Evolutionary conservation across 2,329 filamentous ascomycete genomes (phyloP), one percentile per base, ranked within the genome.

Genomic region (Septoria petroselini): DNA sequence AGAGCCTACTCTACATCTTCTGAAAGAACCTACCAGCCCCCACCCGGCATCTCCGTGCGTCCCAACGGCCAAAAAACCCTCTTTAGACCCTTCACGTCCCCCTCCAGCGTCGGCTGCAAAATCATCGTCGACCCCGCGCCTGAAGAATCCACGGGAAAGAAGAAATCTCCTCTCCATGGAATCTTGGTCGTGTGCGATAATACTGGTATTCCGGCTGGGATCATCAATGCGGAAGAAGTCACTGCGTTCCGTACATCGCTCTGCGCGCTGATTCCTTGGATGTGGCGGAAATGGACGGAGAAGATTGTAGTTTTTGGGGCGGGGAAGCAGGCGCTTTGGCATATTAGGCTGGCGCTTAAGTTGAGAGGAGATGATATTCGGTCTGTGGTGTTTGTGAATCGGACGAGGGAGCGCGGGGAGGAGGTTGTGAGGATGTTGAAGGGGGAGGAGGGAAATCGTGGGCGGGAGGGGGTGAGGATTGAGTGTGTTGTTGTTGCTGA

Each of bases 241-340:
- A 93, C 88, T 0, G 87, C 85, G 2, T 93, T 91, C 68, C 82
- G 88, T 53, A 93, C 88, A 0, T 85, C 87, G 0, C 73, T 91
- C 8, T 82, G 82, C 1, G 85, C 84, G 3, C 80, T 84, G 46
- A 82, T 84, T 19, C 75, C 89, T 7, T 64, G 55, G 21, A 41
- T 43, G 11, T 33, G 47, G 35, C 48, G 64, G 1, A 51, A 49
- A 8, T 15, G 23, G 3, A 55, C 54, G 23, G 63, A 62, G n/a
- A 65, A 67, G 1, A 57, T 76, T 1, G 59, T 77, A 7, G 69
- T 78, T 1, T 75, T 77, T 52, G 75, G 75, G 7, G 72, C 74
- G 0, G 75, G 75, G 0, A 70, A 72, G 35, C 75, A 77, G 56
- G 74, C 74, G 0, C 67, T 74, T 48, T 78, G 75, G 75, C 75